Percentiles rank a stretch among this genome's conserved stretches.
Evolutionary conservation across 2,329 filamentous ascomycete species (phyloP).

Genomic region (Paraphoma chrysanthemicola): DNA sequence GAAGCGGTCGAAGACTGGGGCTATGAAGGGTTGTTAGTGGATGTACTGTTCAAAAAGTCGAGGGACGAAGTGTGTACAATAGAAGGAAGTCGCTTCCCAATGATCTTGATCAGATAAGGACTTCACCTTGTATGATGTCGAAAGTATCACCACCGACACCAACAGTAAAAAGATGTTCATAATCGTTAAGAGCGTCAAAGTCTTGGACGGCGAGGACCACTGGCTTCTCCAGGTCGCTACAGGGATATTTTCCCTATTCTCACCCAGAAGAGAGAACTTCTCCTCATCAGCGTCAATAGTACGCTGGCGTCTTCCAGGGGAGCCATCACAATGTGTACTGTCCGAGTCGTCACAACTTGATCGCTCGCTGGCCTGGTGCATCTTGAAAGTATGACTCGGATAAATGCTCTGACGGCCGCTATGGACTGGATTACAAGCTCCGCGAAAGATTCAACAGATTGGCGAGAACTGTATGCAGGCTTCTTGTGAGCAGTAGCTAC

Average conservation of each 20-base stretch:
- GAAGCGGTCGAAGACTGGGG: constrained; percentile 12
- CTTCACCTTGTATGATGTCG: background rate
- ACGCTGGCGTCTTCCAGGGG: background rate
- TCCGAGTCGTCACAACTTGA: no score
- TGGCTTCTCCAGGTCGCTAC: background rate
- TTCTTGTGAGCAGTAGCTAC: no score
- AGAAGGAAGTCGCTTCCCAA: constrained; percentile 11
- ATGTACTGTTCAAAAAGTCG: no score
- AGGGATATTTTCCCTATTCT: background rate
- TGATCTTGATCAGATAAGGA: constrained; percentile 3
- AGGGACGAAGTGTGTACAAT: constrained; percentile 3
- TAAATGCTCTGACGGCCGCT: no score
- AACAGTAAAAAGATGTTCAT: constrained; percentile 1
- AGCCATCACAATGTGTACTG: no score
- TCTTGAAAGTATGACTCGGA: no score
- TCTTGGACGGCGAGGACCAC: background rate
- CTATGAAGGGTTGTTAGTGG: no score
- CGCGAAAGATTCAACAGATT: no score
- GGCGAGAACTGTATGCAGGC: no score
- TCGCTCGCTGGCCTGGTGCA: no score
- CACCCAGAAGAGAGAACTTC: constrained; percentile 1
- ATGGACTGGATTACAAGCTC: no score
- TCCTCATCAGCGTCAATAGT: constrained; percentile 1
- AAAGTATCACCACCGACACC: constrained; percentile 3
- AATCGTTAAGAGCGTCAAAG: background rate